Evolutionary conservation across 2,329 filamentous ascomycete species (phyloP).

Genomic region (Fusarium azukiicola): DNA sequence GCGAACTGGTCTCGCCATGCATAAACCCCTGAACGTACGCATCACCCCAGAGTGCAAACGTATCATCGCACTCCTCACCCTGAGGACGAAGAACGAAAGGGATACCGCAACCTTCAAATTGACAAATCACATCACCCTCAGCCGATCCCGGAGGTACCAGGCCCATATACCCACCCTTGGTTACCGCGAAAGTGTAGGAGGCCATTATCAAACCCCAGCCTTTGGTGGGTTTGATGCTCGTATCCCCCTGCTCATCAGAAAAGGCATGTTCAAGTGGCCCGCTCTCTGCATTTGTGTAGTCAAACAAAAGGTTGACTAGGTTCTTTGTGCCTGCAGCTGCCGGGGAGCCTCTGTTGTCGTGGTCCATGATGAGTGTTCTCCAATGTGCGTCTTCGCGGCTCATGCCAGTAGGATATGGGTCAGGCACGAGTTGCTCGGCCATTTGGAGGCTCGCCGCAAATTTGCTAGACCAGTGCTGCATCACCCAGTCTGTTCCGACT

Average conservation of each 20-base stretch:
- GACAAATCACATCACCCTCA: neutral
- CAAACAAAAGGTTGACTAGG: neutral
- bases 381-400: neutral
- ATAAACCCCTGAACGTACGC: slow-evolving; percentile 10
- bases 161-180: neutral
- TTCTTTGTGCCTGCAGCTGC: slow-evolving; percentile 4
- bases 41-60: neutral
- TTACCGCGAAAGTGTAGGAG: slow-evolving; percentile 7
- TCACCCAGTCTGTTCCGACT: neutral
- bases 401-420: slow-evolving; percentile 4
- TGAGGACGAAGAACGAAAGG: slow-evolving; percentile 2
- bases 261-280: neutral
- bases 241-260: neutral
- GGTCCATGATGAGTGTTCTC: slow-evolving; percentile 1
- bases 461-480: neutral
- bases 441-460: neutral
- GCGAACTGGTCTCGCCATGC: slow-evolving; percentile 1
- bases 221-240: slow-evolving; percentile 1
- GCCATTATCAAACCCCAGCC: slow-evolving; percentile 4
- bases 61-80: neutral
- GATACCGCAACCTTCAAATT: neutral
- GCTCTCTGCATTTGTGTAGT: neutral
- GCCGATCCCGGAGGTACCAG: neutral
- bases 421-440: neutral
- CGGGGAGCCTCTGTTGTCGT: neutral